A percentile compares a stretch with the other conserved stretches of the same genome.
Evolutionary conservation across 805 yeast genomes (phyloP).

Genomic region (Spathaspora passalidarum): DNA sequence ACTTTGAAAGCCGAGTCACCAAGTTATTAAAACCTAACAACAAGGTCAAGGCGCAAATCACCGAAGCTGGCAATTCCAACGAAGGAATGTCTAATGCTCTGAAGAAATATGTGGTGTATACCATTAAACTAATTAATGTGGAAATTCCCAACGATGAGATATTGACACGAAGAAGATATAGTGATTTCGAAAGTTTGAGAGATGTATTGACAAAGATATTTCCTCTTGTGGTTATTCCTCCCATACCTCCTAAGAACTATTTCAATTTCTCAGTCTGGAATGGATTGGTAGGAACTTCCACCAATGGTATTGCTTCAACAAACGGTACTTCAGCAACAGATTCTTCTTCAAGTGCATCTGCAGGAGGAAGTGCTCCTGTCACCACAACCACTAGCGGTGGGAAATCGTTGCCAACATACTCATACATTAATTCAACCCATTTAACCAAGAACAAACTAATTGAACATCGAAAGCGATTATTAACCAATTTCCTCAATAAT

Average conservation of each 20-base stretch:
- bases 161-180: conserved; percentile 76
- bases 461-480: conserved; percentile 64
- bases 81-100: conserved; percentile 69
- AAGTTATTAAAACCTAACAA: conserved; percentile 29
- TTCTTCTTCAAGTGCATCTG: neutral
- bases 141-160: conserved; percentile 36
- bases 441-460: conserved; percentile 34
- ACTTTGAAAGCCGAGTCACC: conserved; percentile 35
- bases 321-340: conserved; percentile 4
- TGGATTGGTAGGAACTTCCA: conserved; percentile 22
- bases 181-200: conserved; percentile 86
- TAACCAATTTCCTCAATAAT: conserved; percentile 73
- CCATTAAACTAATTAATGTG: conserved; percentile 59
- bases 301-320: conserved; percentile 4
- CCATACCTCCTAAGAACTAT: conserved; percentile 68
- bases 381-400: conserved; percentile 1
- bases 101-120: conserved; percentile 71
- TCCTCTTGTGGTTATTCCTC: conserved; percentile 85
- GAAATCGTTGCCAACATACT: conserved; percentile 13
- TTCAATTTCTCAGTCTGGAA: conserved; percentile 31
- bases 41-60: conserved; percentile 42
- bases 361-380: conserved; percentile 5
- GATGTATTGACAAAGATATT: conserved; percentile 65
- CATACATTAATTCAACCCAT: conserved; percentile 42
- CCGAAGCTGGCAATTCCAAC: conserved; percentile 81